phyloP scores from a whole-genome alignment of 305 asterid genomes.

The Fraxinus xanthoxyloides region DNA sequence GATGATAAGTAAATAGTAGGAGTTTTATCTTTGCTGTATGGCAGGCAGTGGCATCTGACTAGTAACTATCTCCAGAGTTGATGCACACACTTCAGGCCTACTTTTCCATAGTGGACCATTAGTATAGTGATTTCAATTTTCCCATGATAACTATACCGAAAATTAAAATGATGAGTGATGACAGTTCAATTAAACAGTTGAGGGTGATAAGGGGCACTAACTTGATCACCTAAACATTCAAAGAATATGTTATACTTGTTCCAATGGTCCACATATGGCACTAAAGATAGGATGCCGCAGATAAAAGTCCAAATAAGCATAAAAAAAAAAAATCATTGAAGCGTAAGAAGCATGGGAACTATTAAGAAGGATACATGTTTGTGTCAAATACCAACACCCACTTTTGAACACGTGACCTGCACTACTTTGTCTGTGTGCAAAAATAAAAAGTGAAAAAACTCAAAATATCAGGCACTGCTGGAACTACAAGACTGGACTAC shows the following conservation, averaged over 20 bases:
- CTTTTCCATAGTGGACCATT: neutral
- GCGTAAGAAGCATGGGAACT: slow-evolving; percentile 52
- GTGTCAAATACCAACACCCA: neutral
- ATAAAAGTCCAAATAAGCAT: slow-evolving; percentile 10
- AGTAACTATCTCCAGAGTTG: neutral
- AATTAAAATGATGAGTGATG: neutral
- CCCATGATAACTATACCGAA: neutral
- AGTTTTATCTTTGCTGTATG: neutral
- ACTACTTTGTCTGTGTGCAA: neutral
- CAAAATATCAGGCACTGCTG: neutral
- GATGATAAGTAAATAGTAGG: neutral
- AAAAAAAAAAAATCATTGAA: neutral
- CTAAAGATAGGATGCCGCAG: neutral
- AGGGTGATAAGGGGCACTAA: slow-evolving; percentile 39
- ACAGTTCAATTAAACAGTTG: slow-evolving; percentile 9
- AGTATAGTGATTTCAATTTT: neutral
- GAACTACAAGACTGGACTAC: neutral
- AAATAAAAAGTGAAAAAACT: neutral
- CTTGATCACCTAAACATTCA: slow-evolving; percentile 69
- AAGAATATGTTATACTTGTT: slow-evolving; percentile 11
- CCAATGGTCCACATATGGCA: neutral
- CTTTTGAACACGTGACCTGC: neutral
- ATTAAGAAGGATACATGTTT: slow-evolving; percentile 1
- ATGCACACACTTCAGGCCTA: neutral
- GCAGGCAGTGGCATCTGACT: neutral